phyloP scores from a whole-genome alignment of 192 early-diverging fungal genomes.

The Borealophlyctis nickersoniae region DNA sequence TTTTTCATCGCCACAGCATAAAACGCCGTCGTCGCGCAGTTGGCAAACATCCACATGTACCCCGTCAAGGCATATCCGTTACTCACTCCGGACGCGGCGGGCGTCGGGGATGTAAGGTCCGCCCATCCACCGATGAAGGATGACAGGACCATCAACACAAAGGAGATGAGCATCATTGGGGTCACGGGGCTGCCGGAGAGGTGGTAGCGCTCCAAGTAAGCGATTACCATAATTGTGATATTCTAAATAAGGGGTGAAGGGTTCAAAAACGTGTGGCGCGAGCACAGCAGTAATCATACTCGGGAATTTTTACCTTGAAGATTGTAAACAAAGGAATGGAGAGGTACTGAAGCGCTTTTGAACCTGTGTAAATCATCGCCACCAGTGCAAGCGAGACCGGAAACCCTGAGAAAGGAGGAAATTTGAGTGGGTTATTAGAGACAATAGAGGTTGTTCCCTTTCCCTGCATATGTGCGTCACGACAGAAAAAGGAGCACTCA shows the following conservation, averaged over 20 bases:
- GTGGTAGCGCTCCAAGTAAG: conserved; percentile 84
- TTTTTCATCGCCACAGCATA: conserved; percentile 89
- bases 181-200: conserved; percentile 77
- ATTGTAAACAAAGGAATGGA: conserved; percentile 94
- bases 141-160: conserved; percentile 74
- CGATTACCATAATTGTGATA: too few relatives aligned
- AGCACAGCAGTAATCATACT: too few relatives aligned
- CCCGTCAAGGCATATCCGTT: conserved; percentile 11
- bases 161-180: conserved; percentile 75
- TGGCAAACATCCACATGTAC: conserved; percentile 83
- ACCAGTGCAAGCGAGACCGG: conserved; percentile 81
- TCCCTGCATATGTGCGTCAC: too few relatives aligned
- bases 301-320: too few relatives aligned
- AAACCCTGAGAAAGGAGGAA: conserved; percentile 60
- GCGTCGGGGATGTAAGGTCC: conserved; percentile 28
- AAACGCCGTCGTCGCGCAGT: conserved; percentile 85
- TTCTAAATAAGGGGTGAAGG: too few relatives aligned
- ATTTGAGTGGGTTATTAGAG: too few relatives aligned
- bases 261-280: too few relatives aligned
- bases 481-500: conserved; percentile 5
- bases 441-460: too few relatives aligned
- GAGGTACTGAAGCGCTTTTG: conserved; percentile 88
- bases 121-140: conserved; percentile 77
- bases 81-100: neutral
- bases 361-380: conserved; percentile 96